Conservation (phyloP, 1,139 yeast species). For the Suhomyces taliae region DNA sequence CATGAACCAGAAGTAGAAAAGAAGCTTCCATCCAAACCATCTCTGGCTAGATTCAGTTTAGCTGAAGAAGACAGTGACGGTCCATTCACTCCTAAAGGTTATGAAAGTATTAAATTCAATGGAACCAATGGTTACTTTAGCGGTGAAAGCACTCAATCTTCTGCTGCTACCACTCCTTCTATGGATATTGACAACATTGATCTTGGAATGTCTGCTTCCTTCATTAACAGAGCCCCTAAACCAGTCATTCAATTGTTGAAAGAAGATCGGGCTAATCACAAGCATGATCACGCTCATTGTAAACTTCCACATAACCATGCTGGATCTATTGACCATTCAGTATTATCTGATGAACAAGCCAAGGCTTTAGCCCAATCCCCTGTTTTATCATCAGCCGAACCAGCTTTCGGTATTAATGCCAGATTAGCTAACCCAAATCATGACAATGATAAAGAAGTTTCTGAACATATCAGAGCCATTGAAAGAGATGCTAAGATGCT, state of each 20-base stretch:
- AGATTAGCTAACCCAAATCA: conserved; percentile 37
- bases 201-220: conserved; percentile 49
- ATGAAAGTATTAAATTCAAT: too few relatives aligned
- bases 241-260: conserved; percentile 36
- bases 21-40: background rate
- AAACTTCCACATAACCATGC: conserved; percentile 42
- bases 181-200: conserved; percentile 36
- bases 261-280: conserved; percentile 18
- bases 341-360: conserved; percentile 50
- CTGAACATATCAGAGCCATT: conserved; percentile 19
- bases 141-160: background rate
- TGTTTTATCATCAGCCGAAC: conserved; percentile 56
- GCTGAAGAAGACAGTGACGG: conserved; percentile 1
- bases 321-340: conserved; percentile 36
- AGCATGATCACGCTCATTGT: conserved; percentile 34
- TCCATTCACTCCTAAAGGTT: background rate
- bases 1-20: conserved; percentile 5
- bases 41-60: background rate
- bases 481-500: conserved; percentile 8
- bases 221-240: conserved; percentile 41
- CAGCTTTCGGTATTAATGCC: conserved; percentile 52
- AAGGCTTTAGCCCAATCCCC: conserved; percentile 56
- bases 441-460: conserved; percentile 15
- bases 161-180: background rate
- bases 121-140: background rate